Conservation (phyloP, 768 basidiomycete species). For the Podaxis carcinomalis region DNA sequence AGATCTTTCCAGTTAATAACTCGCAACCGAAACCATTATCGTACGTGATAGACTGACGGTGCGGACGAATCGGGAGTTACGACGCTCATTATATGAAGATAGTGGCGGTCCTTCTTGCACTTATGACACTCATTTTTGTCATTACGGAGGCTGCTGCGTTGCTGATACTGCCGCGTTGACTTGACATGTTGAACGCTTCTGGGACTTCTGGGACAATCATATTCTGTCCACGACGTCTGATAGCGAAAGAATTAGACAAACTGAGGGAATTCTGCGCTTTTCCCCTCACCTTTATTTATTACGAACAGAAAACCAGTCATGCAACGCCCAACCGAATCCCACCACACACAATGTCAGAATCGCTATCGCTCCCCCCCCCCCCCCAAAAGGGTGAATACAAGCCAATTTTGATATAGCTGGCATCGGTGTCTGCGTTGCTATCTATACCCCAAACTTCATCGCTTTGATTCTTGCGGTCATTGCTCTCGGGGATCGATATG, state of each 20-base stretch:
- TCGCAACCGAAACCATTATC: neutral
- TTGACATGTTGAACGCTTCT: neutral
- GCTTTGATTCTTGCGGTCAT: conserved; percentile 20
- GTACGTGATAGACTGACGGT: neutral
- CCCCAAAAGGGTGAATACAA: neutral
- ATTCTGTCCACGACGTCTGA: neutral
- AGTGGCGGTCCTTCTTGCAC: neutral
- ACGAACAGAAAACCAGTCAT: neutral
- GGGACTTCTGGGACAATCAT: neutral
- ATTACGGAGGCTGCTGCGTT: neutral
- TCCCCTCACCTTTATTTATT: neutral
- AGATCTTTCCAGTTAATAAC: neutral
- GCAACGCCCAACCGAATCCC: neutral
- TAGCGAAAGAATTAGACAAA: neutral
- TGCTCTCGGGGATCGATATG: neutral
- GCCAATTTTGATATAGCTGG: conserved; percentile 15
- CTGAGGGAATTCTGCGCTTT: neutral
- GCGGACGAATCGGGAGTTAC: neutral
- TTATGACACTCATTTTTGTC: neutral
- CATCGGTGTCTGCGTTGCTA: conserved; percentile 22
- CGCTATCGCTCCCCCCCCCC: neutral
- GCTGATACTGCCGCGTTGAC: neutral
- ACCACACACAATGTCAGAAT: neutral
- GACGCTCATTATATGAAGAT: too few relatives aligned
- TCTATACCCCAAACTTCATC: conserved; percentile 22